Percentiles rank a stretch among this genome's conserved stretches.
These are phyloP conservation scores for Komagataella phaffii DNA, from an alignment of 805 yeast genomes.

Conservation along the genomic window DNA sequence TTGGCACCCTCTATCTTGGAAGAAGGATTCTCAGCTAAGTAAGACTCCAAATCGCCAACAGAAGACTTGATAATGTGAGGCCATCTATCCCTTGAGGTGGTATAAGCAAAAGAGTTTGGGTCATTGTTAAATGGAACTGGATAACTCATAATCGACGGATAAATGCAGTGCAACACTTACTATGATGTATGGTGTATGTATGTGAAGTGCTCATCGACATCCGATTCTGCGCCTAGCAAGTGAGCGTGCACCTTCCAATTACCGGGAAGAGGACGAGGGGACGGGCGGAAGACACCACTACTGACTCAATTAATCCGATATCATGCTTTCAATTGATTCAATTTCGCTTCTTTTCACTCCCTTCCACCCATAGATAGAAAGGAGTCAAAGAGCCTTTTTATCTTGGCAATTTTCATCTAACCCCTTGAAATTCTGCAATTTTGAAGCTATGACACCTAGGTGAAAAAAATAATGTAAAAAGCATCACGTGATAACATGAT, in stretches of 20 bases:
- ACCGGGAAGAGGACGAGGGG: background rate
- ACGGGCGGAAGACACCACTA: background rate
- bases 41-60: conserved; percentile 40
- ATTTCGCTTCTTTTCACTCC: background rate
- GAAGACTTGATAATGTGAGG: conserved; percentile 65
- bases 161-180: background rate
- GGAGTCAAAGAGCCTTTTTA: background rate
- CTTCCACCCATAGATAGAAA: background rate
- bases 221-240: background rate
- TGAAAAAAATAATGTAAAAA: too few species aligned
- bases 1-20: conserved; percentile 29
- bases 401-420: background rate
- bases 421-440: background rate
- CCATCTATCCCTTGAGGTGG: conserved; percentile 77
- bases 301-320: background rate
- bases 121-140: conserved; percentile 50
- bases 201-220: background rate
- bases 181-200: background rate
- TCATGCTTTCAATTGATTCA: background rate
- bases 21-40: conserved; percentile 11
- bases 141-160: background rate
- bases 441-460: background rate
- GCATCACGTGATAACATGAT: background rate
- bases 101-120: conserved; percentile 64
- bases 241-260: background rate